Evolutionary conservation across 805 yeast genomes (phyloP).

Genomic region (Cyberlindnera xishuangbannaensis): DNA sequence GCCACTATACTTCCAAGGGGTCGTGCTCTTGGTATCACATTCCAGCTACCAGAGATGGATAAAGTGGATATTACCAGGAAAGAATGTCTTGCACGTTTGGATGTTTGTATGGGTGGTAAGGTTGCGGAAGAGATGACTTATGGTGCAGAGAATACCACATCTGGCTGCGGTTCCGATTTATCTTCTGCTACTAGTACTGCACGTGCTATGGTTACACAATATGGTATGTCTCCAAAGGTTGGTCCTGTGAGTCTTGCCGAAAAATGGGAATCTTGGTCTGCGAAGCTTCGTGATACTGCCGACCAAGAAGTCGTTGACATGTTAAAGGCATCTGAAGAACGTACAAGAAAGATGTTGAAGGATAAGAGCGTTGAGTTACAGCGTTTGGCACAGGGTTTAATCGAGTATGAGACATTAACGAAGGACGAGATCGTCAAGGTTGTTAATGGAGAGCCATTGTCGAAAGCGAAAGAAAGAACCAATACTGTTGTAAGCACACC

Average conservation of each 20-base stretch:
- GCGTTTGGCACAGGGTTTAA: conserved; percentile 85
- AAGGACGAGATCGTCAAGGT: conserved; percentile 86
- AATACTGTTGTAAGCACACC: conserved; percentile 68
- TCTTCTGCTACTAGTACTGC: conserved; percentile 89
- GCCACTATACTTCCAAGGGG: conserved; percentile 98
- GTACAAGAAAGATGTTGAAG: conserved; percentile 65
- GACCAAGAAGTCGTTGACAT: conserved; percentile 84
- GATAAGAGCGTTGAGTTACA: conserved; percentile 66
- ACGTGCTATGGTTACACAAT: conserved; percentile 92
- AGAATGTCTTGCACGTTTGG: conserved; percentile 87
- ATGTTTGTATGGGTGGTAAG: conserved; percentile 99
- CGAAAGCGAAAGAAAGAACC: conserved; percentile 61
- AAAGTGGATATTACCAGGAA: conserved; percentile 86
- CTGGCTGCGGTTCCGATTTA: conserved; percentile 93
- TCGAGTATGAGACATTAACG: conserved; percentile 92
- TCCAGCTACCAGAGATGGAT: conserved; percentile 97
- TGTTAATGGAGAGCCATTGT: conserved; percentile 71
- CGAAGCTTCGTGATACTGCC: conserved; percentile 79
- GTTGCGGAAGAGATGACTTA: conserved; percentile 91
- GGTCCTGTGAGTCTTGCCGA: conserved; percentile 91
- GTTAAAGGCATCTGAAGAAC: conserved; percentile 67
- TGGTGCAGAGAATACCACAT: conserved; percentile 88
- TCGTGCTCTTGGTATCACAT: conserved; percentile 91
- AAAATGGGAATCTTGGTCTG: conserved; percentile 94
- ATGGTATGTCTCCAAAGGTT: conserved; percentile 91